Percentiles rank a stretch among this genome's conserved stretches.
Conservation (phyloP, 352 stramenopile genomes). For the Albugo laibachii region DNA sequence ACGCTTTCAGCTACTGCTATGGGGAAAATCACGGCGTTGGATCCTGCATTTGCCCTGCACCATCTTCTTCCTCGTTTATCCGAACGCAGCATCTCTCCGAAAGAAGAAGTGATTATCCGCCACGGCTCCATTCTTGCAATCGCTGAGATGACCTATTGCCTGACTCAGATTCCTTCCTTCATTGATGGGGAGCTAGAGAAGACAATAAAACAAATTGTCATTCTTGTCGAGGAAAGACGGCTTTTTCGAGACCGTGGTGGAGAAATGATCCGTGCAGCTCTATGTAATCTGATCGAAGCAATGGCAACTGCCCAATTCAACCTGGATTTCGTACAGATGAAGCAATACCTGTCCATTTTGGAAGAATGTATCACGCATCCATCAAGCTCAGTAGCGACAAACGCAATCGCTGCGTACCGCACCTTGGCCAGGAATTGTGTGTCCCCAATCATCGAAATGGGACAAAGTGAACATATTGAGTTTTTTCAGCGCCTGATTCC, state of each 20-base stretch:
- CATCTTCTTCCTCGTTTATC: conserved; percentile 77
- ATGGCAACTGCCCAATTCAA: conserved; percentile 33
- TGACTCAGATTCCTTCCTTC: conserved; percentile 28
- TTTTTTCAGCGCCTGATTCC: conserved; percentile 31
- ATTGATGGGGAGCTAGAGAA: conserved; percentile 53
- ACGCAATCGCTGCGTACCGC: conserved; percentile 73
- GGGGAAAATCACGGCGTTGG: conserved; percentile 60
- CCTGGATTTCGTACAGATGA: conserved; percentile 37
- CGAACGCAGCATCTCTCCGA: conserved; percentile 36
- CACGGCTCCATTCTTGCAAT: conserved; percentile 88
- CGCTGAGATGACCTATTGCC: conserved; percentile 49
- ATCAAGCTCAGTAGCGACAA: conserved; percentile 76
- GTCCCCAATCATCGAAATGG: conserved; percentile 34
- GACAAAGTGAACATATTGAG: conserved; percentile 17
- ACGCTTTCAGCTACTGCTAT: conserved; percentile 75
- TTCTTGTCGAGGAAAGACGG: conserved; percentile 85
- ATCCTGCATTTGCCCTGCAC: conserved; percentile 48
- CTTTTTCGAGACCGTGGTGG: conserved; percentile 92
- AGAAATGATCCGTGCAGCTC: conserved; percentile 87
- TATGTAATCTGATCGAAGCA: conserved; percentile 90
- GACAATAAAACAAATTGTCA: conserved; percentile 41
- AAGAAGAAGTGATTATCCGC: conserved; percentile 81
- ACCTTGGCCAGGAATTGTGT: conserved; percentile 81
- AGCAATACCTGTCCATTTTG: conserved; percentile 54
- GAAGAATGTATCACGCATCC: conserved; percentile 90